Conservation (phyloP, 106 monocot species). For the Dendrobium huoshanense region DNA sequence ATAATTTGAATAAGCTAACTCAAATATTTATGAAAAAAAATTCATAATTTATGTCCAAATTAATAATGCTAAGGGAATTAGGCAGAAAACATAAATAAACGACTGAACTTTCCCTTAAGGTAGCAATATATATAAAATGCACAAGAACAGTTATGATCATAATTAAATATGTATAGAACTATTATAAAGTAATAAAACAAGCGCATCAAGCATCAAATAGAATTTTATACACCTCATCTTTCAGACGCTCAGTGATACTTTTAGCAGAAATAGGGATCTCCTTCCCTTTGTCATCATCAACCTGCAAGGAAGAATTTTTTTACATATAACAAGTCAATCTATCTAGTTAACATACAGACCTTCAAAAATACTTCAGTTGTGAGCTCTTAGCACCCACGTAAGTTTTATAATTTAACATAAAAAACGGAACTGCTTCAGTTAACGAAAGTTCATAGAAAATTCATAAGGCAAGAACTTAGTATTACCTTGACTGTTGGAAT, state of each 20-base stretch:
- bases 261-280: constrained; percentile 24
- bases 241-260: constrained; percentile 53
- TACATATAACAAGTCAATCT: background rate
- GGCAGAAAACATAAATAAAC: background rate
- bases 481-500: constrained; percentile 70
- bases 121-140: background rate
- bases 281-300: constrained; percentile 59
- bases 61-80: background rate
- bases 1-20: background rate
- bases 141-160: background rate
- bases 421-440: background rate
- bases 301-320: constrained; percentile 30
- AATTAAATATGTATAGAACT: background rate
- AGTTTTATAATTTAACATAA: constrained; percentile 5
- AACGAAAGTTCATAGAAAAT: background rate
- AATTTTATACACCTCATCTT: constrained; percentile 61
- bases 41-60: background rate
- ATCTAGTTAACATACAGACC: background rate
- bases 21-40: background rate
- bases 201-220: background rate
- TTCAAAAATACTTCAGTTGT: background rate
- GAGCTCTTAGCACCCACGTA: background rate
- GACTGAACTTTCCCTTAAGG: background rate
- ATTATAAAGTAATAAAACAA: background rate
- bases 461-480: background rate